Base-by-base conservation (phyloP, 2,329 filamentous ascomycete species). In the Whalleya microplaca region DNA sequence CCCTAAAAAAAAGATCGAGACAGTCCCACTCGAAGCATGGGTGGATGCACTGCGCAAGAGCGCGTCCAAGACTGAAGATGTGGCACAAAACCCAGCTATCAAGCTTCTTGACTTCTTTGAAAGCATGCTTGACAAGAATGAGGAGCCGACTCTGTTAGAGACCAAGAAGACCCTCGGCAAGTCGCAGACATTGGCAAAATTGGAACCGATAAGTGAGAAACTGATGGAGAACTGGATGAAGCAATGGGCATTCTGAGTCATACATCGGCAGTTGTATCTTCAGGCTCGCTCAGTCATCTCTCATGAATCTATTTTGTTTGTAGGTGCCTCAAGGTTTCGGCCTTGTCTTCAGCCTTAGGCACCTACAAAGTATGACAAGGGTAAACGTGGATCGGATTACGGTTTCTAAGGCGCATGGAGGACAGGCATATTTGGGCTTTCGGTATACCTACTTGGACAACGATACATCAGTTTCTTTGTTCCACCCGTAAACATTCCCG, bases 31-130 rank as follows among this genome's bases (percentile, higher is more conserved):
- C 10, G 40, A 48, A 41, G 21, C 27, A 2, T 68, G 63, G 64
- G 20, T 64, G 2, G 42, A 49, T 2, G 53, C 61, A 21, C 52
- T 68, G 19, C 56, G 58, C 3, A 55, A 54, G 9, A 66, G 62
- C 19, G 55, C 45, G 16, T 48, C 54, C 7, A 37, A 41, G 21
- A 40, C 37, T 41, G 43, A 53, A 10, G 44, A 50, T 48, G 18
- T 56, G 18, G 41, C 50, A 14, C 45, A 12, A 16, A 55, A 59
- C 8, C 59, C 51, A 5, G 59, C 56, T 16, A 20, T 56, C n/a
- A 59, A 59, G 19, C 41, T 62, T n/a, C 19, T 59, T 2, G 45
- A 48, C 1, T 19, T 45, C 21, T 18, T 62, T n/a, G 37, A 16
- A 32, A 27, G 45, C 18, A 27, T 27, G 32, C 3, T 6, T 3